A percentile compares a stretch with the other conserved stretches of the same genome.
These are phyloP conservation scores for Pythium periplocum DNA, from an alignment of 352 stramenopile species.

Conservation along the genomic window DNA sequence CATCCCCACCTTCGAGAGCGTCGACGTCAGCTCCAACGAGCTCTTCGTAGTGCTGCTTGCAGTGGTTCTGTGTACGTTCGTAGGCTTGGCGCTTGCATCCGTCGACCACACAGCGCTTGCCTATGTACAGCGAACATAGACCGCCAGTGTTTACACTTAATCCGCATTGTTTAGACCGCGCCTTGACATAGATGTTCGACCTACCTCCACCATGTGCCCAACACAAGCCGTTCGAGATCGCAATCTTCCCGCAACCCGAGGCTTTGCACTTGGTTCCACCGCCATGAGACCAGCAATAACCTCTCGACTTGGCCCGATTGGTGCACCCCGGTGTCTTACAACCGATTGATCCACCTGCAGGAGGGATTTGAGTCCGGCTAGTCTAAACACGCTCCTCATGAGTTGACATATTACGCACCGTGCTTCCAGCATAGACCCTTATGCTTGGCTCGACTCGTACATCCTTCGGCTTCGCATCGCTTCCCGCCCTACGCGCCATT, in stretches of 20 bases:
- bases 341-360: slow-evolving; percentile 42
- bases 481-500: slow-evolving; percentile 46
- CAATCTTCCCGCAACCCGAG: slow-evolving; percentile 67
- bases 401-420: slow-evolving; percentile 18
- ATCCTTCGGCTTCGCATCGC: slow-evolving; percentile 47
- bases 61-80: slow-evolving; percentile 74
- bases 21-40: slow-evolving; percentile 3
- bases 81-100: slow-evolving; percentile 70
- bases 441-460: slow-evolving; percentile 70
- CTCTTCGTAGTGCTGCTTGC: slow-evolving; percentile 54
- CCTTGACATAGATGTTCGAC: background rate
- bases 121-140: background rate
- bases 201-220: slow-evolving; percentile 66
- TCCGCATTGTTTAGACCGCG: too few species aligned
- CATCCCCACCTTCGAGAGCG: slow-evolving; percentile 1
- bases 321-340: slow-evolving; percentile 68
- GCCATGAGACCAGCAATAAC: slow-evolving; percentile 83
- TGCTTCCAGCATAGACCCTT: slow-evolving; percentile 72
- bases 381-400: background rate
- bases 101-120: slow-evolving; percentile 68
- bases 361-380: background rate
- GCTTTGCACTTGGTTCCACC: slow-evolving; percentile 78
- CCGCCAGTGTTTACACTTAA: too few species aligned
- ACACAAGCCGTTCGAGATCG: slow-evolving; percentile 71
- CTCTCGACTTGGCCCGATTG: slow-evolving; percentile 82